Percentiles rank a stretch among this genome's conserved stretches.
phyloP scores from a whole-genome alignment of 1,284 basidiomycete genomes.

The Phlebopus sp. region DNA sequence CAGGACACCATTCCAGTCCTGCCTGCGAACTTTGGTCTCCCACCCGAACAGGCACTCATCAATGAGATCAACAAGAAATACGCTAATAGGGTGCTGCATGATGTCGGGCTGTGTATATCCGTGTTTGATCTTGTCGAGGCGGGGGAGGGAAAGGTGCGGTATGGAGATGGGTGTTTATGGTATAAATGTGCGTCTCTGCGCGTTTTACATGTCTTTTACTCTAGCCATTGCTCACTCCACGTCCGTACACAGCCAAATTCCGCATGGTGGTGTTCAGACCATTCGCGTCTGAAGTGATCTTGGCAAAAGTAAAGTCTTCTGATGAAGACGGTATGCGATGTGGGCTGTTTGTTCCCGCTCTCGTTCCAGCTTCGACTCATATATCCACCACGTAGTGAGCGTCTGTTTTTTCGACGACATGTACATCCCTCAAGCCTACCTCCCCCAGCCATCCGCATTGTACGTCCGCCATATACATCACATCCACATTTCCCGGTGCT shows the following conservation, averaged over 20 bases:
- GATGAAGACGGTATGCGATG: slow-evolving; percentile 82
- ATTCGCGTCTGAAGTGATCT: slow-evolving; percentile 85
- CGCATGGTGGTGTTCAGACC: slow-evolving; percentile 90
- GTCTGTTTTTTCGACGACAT: slow-evolving; percentile 96
- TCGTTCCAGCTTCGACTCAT: not conserved
- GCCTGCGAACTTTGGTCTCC: slow-evolving; percentile 70
- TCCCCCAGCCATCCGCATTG: slow-evolving; percentile 79
- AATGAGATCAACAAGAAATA: slow-evolving; percentile 91
- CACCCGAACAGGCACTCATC: slow-evolving; percentile 69
- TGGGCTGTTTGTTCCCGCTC: slow-evolving; percentile 37
- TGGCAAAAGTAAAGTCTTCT: slow-evolving; percentile 85
- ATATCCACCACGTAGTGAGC: slow-evolving; percentile 54
- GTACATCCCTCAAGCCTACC: slow-evolving; percentile 71
- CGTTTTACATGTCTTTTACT: slow-evolving; percentile 2
- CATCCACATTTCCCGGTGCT: not conserved
- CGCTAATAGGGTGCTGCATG: slow-evolving; percentile 89
- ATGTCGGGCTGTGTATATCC: slow-evolving; percentile 87
- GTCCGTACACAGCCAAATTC: slow-evolving; percentile 68
- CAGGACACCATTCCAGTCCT: slow-evolving; percentile 80
- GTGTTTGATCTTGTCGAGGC: slow-evolving; percentile 85
- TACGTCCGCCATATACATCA: slow-evolving; percentile 38
- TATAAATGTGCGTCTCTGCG: slow-evolving; percentile 77
- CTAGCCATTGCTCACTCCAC: not conserved
- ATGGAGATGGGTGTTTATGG: slow-evolving; percentile 94
- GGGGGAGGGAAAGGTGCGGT: slow-evolving; percentile 89